phyloP scores from a whole-genome alignment of 176 grass and related monocot species.

The Tuctoria greenei region DNA sequence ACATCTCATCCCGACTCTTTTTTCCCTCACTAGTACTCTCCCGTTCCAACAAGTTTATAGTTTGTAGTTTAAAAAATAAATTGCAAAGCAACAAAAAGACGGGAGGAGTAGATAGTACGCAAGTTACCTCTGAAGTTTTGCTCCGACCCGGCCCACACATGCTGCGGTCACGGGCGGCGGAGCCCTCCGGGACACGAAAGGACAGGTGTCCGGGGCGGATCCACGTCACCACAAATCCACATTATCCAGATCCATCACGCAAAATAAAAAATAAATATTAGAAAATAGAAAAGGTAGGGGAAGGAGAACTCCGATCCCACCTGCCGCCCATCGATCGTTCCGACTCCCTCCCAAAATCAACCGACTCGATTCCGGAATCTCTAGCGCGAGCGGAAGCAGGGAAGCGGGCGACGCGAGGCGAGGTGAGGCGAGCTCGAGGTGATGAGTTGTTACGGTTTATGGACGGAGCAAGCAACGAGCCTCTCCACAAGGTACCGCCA shows the following conservation, averaged over 20 bases:
- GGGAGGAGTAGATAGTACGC: too few species aligned
- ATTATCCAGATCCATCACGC: conserved; percentile 20
- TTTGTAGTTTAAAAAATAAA: too few species aligned
- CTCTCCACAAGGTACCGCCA: conserved; percentile 35
- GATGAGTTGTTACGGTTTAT: conserved; percentile 57
- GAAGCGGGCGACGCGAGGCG: background rate
- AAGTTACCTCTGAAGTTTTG: too few species aligned
- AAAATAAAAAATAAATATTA: background rate
- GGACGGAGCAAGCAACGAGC: conserved; percentile 56
- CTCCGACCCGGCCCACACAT: too few species aligned
- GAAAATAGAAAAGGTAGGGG: background rate
- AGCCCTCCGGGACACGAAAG: background rate
- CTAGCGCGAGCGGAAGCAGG: conserved; percentile 2
- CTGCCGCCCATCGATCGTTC: background rate
- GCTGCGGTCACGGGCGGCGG: background rate
- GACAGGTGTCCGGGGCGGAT: conserved; percentile 18
- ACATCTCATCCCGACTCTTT: too few species aligned
- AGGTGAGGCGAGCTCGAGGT: conserved; percentile 25
- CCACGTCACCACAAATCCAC: conserved; percentile 37
- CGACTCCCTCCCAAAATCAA: background rate
- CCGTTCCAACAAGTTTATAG: too few species aligned
- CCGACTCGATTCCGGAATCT: background rate
- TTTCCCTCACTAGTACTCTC: too few species aligned
- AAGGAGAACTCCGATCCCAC: conserved; percentile 41
- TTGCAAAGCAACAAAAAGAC: too few species aligned